Evolutionary conservation across 2,329 filamentous ascomycete genomes (phyloP), one percentile per base, ranked within the genome.

Genomic region (Orbilia javanica): DNA sequence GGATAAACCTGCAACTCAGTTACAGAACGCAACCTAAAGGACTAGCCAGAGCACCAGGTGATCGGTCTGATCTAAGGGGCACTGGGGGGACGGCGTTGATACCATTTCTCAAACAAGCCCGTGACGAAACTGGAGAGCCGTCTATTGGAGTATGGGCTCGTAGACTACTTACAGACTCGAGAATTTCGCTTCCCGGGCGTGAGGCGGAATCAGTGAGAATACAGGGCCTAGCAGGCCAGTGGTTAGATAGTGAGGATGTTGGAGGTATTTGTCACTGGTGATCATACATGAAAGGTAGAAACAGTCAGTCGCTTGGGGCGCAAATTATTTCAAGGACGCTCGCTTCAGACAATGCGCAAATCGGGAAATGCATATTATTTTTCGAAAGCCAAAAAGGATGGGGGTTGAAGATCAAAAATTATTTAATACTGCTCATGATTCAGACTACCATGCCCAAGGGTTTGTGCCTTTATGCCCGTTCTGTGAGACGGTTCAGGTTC

Each of bases 1-100:
- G 80, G 79, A 60, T 60, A 39, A 60, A 60, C 11, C 13, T 60
- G 34, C 31, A 60, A n/a, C 36, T 81, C 78, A 13, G 46, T 27
- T 55, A 68, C n/a, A 53, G 48, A 8, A 4, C 62, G 60, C 80
- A 18, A 83, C 83, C 63, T 80, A 81, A 0, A 83, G 82, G 18
- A 68, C 74, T 75, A 20, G 81, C 62, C 48, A 34, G 52, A 39
- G n/a, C 69, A 34, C 55, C 69, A 10, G 66, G 65, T 29, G 36
- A 66, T 27, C 48, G 68, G 20, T 60, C 69, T 20, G 85, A 91
- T 63, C 88, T 97, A 29, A 93, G 92, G 52, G 96, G 96, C 1
- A 99, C 96, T 0, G 96, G 96, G 13, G 96, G 96, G 15, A 98
- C 96, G 0, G 93, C 94, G 0, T 86, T 99, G 71, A 97, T 99